A percentile compares a stretch with the other conserved stretches of the same genome.
phyloP scores from a whole-genome alignment of 75 land plant genomes.

The Pseudotsuga menziesii region DNA sequence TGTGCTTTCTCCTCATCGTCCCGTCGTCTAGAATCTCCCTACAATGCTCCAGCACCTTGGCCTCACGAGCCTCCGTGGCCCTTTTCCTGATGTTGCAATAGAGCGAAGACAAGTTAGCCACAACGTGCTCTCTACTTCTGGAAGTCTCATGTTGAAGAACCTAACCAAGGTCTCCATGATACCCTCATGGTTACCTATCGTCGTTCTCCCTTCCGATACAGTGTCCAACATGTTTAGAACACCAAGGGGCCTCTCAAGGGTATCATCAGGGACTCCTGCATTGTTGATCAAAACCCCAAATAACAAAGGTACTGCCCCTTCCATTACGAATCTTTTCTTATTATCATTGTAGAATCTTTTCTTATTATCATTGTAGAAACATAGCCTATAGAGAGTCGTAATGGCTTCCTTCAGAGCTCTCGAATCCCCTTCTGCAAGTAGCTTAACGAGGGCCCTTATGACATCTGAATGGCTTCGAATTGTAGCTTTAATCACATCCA shows the following conservation, averaged over 20 bases:
- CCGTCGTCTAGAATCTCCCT: constrained; percentile 42
- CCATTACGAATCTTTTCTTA: constrained; percentile 43
- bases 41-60: constrained; percentile 52
- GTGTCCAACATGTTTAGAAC: constrained; percentile 53
- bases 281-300: no score
- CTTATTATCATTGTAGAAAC: no score
- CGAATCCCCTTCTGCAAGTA: no score
- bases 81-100: constrained; percentile 35
- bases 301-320: no score
- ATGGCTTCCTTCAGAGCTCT: constrained; percentile 76
- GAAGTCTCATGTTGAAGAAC: constrained; percentile 40
- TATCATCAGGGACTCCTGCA: no score
- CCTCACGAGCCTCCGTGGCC: constrained; percentile 23
- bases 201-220: no score
- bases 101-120: constrained; percentile 40
- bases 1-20: constrained; percentile 48
- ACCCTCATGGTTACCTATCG: constrained; percentile 26
- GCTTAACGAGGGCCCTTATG: no score
- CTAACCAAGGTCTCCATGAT: constrained; percentile 34
- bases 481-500: no score
- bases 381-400: no score
- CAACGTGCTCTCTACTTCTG: constrained; percentile 41
- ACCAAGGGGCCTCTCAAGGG: no score
- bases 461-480: no score
- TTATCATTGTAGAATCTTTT: constrained; percentile 69